These are phyloP conservation scores for Eucalyptus leucophloia DNA, from an alignment of 345 rosid species.

Conservation along the genomic window DNA sequence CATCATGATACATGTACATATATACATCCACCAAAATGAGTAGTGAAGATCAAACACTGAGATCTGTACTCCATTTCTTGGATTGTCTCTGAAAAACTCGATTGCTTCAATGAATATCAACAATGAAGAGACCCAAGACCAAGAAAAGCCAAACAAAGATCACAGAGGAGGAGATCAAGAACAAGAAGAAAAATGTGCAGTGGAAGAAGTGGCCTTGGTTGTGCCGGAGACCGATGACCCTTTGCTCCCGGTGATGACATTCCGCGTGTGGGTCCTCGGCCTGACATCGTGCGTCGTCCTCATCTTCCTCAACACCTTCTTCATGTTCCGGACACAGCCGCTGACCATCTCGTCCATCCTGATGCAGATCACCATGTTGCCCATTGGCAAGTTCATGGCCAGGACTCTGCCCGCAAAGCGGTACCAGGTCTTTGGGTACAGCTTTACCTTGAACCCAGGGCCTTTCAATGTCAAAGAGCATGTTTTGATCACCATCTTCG, in stretches of 20 bases:
- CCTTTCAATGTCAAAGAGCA: slow-evolving; percentile 94
- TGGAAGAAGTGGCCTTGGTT: slow-evolving; percentile 78
- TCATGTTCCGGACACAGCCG: slow-evolving; percentile 85
- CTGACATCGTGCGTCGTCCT: slow-evolving; percentile 43
- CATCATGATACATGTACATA: neutral
- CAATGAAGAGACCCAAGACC: neutral
- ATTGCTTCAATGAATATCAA: neutral
- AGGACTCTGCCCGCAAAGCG: slow-evolving; percentile 34
- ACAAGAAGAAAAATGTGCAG: slow-evolving; percentile 30
- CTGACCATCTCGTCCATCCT: slow-evolving; percentile 81
- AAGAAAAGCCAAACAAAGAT: neutral
- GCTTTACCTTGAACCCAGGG: slow-evolving; percentile 73
- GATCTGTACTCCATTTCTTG: neutral
- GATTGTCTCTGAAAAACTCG: neutral
- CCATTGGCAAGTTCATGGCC: slow-evolving; percentile 91
- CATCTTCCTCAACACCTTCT: slow-evolving; percentile 92
- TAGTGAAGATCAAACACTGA: neutral
- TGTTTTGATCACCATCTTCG: slow-evolving; percentile 94
- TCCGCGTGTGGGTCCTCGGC: slow-evolving; percentile 88
- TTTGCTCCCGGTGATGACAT: slow-evolving; percentile 71
- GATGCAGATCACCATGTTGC: slow-evolving; percentile 79
- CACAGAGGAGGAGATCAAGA: neutral
- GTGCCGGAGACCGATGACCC: slow-evolving; percentile 94
- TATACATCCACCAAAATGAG: neutral
- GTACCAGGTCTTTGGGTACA: slow-evolving; percentile 16